phyloP scores from a whole-genome alignment of 2,329 filamentous ascomycete species.

The Aspergillus tubingensis region DNA sequence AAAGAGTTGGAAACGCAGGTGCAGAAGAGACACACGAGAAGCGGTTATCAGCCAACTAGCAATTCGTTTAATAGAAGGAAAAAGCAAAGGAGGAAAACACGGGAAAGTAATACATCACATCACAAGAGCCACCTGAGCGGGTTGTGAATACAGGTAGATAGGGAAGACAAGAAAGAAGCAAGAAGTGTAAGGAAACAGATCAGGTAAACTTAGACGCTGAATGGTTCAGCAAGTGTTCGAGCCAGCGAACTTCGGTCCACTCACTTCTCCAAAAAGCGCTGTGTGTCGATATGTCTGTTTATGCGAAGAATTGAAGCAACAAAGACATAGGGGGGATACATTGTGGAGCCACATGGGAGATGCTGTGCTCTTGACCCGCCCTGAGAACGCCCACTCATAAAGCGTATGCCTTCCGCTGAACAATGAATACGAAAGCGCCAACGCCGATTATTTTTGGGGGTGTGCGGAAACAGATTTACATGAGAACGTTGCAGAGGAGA shows the following conservation, averaged over 20 bases:
- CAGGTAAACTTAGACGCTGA: neutral
- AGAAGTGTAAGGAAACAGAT: too few relatives aligned
- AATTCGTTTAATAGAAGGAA: neutral
- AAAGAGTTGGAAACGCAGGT: neutral
- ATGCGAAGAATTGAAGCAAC: neutral
- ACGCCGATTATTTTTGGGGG: conserved; percentile 7
- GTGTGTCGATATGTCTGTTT: neutral
- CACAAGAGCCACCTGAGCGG: neutral
- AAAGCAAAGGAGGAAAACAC: neutral
- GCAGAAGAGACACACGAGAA: neutral
- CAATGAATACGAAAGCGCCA: conserved; percentile 1
- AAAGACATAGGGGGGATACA: neutral
- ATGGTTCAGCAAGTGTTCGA: neutral
- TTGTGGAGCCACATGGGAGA: neutral
- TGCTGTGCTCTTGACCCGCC: neutral
- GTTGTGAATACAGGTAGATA: neutral
- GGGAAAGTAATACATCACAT: neutral
- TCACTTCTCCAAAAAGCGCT: neutral
- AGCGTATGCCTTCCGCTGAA: neutral
- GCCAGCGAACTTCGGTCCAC: conserved; percentile 1
- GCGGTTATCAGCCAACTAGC: neutral
- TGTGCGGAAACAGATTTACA: neutral
- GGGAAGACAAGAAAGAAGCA: conserved; percentile 8
- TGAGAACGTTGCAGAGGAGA: neutral
- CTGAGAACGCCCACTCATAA: neutral